These are phyloP conservation scores for Plasmopara halstedii DNA, from an alignment of 352 stramenopile species.

Conservation along the genomic window DNA sequence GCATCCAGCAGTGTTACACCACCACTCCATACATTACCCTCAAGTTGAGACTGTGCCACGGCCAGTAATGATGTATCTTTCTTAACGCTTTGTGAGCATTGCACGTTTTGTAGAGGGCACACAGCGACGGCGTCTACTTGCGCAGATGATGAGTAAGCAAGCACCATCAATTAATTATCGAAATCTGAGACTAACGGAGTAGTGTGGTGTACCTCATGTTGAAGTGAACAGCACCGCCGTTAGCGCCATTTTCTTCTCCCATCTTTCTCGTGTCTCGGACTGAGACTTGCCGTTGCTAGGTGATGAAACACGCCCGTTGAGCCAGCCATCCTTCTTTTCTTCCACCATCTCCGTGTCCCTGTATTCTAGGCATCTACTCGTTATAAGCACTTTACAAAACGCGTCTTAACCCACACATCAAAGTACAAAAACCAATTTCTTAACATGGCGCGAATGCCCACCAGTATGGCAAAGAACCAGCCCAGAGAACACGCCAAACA, in stretches of 20 bases:
- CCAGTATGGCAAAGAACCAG: slow-evolving; percentile 16
- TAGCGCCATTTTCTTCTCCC: slow-evolving; percentile 16
- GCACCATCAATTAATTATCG: slow-evolving; percentile 5
- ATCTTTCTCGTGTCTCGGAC: slow-evolving; percentile 12
- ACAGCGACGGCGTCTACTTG: slow-evolving; percentile 45
- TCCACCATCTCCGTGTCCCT: slow-evolving; percentile 4
- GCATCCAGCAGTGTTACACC: slow-evolving; percentile 47
- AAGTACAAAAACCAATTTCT: not conserved
- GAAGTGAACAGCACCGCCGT: slow-evolving; percentile 8
- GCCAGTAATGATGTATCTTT: slow-evolving; percentile 37
- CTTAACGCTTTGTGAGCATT: slow-evolving; percentile 18
- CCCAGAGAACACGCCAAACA: slow-evolving; percentile 17
- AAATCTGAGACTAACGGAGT: too few relatives aligned
- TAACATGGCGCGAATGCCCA: slow-evolving; percentile 21
- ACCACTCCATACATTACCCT: slow-evolving; percentile 71
- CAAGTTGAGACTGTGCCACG: slow-evolving; percentile 58
- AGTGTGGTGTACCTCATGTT: slow-evolving; percentile 9
- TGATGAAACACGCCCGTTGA: slow-evolving; percentile 8
- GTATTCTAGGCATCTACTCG: not conserved
- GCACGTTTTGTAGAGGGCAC: slow-evolving; percentile 15
- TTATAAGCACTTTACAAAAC: slow-evolving; percentile 11
- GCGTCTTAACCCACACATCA: not conserved
- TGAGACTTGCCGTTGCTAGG: not conserved
- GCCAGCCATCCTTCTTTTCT: not conserved
- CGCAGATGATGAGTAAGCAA: slow-evolving; percentile 18